A percentile compares a stretch with the other conserved stretches of the same genome.
Conservation (phyloP, 441 rosid genomes). For the Flueggea neowawraea region DNA sequence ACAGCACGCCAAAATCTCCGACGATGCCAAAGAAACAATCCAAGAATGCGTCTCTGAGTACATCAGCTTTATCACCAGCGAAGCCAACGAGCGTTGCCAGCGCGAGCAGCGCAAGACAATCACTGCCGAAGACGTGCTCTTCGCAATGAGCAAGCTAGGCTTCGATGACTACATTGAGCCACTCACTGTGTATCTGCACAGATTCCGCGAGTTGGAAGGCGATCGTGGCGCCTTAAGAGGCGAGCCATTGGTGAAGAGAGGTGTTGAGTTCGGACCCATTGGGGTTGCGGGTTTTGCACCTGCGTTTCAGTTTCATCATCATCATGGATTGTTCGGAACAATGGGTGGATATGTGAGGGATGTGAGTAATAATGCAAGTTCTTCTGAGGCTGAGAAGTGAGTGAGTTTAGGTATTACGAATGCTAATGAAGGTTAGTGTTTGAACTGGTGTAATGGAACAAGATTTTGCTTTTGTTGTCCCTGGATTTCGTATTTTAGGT, state of each 20-base stretch:
- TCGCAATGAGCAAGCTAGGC: conserved; percentile 95
- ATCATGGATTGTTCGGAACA: conserved; percentile 38
- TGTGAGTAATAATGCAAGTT: conserved; percentile 16
- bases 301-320: conserved; percentile 42
- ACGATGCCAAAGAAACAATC: conserved; percentile 91
- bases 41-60: conserved; percentile 97
- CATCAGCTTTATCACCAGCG: conserved; percentile 96
- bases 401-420: too few relatives aligned
- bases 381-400: conserved; percentile 19
- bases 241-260: conserved; percentile 52
- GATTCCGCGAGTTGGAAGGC: conserved; percentile 59
- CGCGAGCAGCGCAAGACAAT: conserved; percentile 97
- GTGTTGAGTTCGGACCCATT: conserved; percentile 36
- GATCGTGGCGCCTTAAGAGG: conserved; percentile 50
- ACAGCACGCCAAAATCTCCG: conserved; percentile 78
- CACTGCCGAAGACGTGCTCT: conserved; percentile 88
- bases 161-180: conserved; percentile 95
- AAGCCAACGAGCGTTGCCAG: conserved; percentile 95
- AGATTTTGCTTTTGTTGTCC: too few relatives aligned
- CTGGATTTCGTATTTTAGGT: too few relatives aligned
- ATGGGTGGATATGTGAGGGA: conserved; percentile 33
- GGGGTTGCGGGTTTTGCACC: conserved; percentile 39
- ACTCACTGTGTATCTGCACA: conserved; percentile 50
- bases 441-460: too few relatives aligned
- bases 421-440: too few relatives aligned